phyloP scores from a whole-genome alignment of 371 early-diverging fungal genomes.

The Mortierella sp. region DNA sequence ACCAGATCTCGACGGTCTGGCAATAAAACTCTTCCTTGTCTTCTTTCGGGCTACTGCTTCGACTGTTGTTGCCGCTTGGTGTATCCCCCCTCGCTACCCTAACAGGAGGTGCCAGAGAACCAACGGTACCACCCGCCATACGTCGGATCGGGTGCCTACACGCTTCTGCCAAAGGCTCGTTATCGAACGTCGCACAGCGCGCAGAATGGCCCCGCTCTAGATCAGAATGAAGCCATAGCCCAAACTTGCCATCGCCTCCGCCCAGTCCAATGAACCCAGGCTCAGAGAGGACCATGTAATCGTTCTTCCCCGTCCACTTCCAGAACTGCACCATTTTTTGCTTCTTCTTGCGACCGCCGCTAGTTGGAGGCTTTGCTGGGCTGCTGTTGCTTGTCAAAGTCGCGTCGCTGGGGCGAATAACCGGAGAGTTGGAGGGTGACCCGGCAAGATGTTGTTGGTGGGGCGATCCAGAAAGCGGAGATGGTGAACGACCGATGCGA shows the following conservation, averaged over 20 bases:
- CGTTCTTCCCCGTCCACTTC: conserved; percentile 90
- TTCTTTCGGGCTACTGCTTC: conserved; percentile 34
- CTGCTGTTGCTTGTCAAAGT: neutral
- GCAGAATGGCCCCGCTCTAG: conserved; percentile 88
- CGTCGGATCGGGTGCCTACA: conserved; percentile 36
- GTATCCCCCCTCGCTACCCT: neutral
- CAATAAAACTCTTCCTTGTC: conserved; percentile 55
- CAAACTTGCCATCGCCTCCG: conserved; percentile 93
- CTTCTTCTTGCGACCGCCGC: conserved; percentile 30
- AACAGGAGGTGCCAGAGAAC: neutral
- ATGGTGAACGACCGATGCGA: conserved; percentile 34
- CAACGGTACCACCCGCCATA: neutral
- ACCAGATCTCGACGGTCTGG: conserved; percentile 56
- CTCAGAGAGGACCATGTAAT: conserved; percentile 90
- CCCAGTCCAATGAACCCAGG: conserved; percentile 91
- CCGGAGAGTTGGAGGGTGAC: conserved; percentile 31
- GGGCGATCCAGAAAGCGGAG: conserved; percentile 16
- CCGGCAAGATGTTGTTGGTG: conserved; percentile 7
- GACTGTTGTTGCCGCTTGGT: neutral
- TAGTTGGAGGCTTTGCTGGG: neutral
- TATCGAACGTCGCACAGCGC: conserved; percentile 90
- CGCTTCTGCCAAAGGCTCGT: conserved; percentile 72
- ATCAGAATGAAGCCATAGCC: conserved; percentile 91
- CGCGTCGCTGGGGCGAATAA: conserved; percentile 21
- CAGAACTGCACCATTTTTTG: conserved; percentile 69